Conservation (phyloP, 1,139 yeast species). For the Geotrichum klebahnii region DNA sequence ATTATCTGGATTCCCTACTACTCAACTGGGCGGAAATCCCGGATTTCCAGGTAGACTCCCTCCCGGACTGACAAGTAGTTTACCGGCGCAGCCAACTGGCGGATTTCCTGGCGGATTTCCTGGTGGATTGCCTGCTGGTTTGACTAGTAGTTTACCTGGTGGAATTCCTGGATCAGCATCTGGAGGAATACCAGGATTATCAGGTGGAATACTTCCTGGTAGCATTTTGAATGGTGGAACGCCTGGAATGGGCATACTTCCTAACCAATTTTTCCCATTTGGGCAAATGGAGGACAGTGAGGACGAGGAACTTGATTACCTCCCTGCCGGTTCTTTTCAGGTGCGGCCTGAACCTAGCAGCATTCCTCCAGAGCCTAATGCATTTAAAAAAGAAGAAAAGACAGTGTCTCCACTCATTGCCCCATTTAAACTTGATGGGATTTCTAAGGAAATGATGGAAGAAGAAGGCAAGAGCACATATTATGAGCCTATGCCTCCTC, state of each 20-base stretch:
- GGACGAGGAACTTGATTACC: conserved; percentile 1
- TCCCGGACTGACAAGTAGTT: background rate
- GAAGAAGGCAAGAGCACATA: conserved; percentile 3
- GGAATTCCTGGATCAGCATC: background rate
- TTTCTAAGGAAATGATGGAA: background rate
- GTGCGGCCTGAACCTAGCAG: background rate
- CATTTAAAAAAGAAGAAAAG: conserved; percentile 1
- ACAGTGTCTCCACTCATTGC: conserved; percentile 1
- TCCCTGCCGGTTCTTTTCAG: conserved; percentile 11
- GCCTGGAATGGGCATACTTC: background rate
- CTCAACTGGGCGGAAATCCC: no score
- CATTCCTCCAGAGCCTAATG: background rate
- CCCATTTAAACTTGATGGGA: conserved; percentile 6
- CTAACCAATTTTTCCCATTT: background rate
- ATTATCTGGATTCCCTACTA: background rate
- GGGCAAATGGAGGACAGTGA: conserved; percentile 2
- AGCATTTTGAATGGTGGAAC: background rate
- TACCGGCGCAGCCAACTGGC: background rate
- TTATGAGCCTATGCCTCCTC: conserved; percentile 5
- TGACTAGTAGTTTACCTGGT: background rate
- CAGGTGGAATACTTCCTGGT: background rate
- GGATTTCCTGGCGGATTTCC: background rate
- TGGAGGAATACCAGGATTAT: background rate
- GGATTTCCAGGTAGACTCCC: background rate
- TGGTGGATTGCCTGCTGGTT: background rate